A percentile compares a stretch with the other conserved stretches of the same genome.
phyloP scores from a whole-genome alignment of 1,284 basidiomycete genomes.

The Trametes hirsuta region DNA sequence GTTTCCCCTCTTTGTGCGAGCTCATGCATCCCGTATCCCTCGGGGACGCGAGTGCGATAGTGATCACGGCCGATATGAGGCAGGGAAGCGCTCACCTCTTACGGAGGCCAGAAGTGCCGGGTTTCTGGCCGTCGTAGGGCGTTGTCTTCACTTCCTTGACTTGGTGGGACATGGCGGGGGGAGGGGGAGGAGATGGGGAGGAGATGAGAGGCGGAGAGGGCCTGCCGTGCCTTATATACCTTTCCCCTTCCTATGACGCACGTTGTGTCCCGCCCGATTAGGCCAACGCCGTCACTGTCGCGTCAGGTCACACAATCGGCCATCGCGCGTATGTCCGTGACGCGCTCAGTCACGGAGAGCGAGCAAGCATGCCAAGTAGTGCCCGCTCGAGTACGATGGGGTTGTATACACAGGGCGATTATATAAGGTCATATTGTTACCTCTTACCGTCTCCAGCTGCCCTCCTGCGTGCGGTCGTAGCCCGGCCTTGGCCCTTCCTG shows the following conservation, averaged over 20 bases:
- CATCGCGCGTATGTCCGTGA: conserved; percentile 7
- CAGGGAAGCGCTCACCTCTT: conserved; percentile 66
- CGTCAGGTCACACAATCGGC: conserved; percentile 21
- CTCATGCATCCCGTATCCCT: too few species aligned
- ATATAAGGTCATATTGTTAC: neutral
- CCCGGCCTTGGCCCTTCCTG: neutral
- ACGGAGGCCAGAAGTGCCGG: conserved; percentile 92
- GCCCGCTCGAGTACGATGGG: too few species aligned
- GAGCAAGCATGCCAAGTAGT: too few species aligned
- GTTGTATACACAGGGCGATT: too few species aligned
- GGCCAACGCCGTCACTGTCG: conserved; percentile 21
- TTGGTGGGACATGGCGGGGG: conserved; percentile 57
- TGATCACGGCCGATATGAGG: conserved; percentile 16
- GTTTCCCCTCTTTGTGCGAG: too few species aligned
- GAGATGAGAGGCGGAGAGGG: conserved; percentile 5
- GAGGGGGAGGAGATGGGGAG: neutral
- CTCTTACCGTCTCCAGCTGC: conserved; percentile 1
- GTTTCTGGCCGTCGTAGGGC: conserved; percentile 89
- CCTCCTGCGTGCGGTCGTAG: conserved; percentile 10
- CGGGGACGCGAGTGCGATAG: conserved; percentile 7
- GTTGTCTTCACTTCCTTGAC: conserved; percentile 72
- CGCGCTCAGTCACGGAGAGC: conserved; percentile 1
- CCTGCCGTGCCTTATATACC: conserved; percentile 14
- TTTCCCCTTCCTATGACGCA: conserved; percentile 24
- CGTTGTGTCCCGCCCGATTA: conserved; percentile 20